Evolutionary conservation across 208 protist species (phyloP), one percentile per base, ranked within the genome.

Genomic region (Trypanosoma avium): DNA sequence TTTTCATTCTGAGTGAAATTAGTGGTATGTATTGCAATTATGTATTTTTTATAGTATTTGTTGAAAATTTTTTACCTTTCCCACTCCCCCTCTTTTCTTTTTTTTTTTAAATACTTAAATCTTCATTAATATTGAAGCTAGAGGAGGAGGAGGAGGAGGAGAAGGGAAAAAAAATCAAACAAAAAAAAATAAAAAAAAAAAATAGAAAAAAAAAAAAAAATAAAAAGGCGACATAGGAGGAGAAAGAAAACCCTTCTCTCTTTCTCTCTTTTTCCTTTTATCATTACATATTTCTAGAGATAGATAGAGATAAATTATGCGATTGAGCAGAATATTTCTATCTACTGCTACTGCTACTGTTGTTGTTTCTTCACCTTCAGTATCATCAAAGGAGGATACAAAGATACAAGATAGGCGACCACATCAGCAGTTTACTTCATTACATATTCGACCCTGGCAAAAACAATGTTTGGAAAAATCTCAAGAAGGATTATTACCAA

Each of bases 391-490:
- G 5, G 48, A 27, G 40, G 27, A 48, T 21, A 5, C 48, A 6
- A 26, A 43, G 32, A 22, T 27, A 21, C 19, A 38, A 8, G 54
- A 27, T 13, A 49, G 47, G 55, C 60, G 59, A 56, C 40, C 52
- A 38, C 45, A 12, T 42, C 54, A 30, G 24, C 29, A 45, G 19
- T 93, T 88, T 71, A 38, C 60, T 15, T 45, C 70, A 21, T 61
- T 93, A 12, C 64, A 52, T 26, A 75, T 93, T 61, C 77, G 81
- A 32, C 29, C 77, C 19, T 94, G 88, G 84, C 88, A 94, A 67
- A 67, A 58, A 48, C 59, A 62, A 47, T 60, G 52, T 10, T 66
- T 86, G 49, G n/a, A 74, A 55, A 43, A 46, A 19, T 42, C 63
- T 21, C 54, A 61, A 22, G 52, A 54, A 3, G 30, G 61, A 30